Percentiles rank a stretch among this genome's conserved stretches.
Evolutionary conservation across 495 filamentous ascomycete species (phyloP).

Genomic region (Daldinia concentrica): DNA sequence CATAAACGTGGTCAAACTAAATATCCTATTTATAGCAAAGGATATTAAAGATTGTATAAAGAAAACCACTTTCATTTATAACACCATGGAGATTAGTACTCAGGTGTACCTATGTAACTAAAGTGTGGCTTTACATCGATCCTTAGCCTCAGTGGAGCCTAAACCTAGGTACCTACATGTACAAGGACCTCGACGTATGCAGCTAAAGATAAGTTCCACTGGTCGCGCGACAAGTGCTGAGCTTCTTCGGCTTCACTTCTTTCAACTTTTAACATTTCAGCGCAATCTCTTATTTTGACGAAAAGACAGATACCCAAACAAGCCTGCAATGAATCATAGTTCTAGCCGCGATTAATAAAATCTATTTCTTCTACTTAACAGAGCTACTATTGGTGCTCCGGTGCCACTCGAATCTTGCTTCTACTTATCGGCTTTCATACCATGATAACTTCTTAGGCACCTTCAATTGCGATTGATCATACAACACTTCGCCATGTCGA

Average conservation of each 20-base stretch:
- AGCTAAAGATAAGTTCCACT: constrained; percentile 1
- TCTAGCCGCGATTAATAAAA: neutral
- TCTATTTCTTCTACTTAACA: neutral
- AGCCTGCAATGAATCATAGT: neutral
- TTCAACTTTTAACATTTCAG: constrained; percentile 3
- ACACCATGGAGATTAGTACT: too few species aligned
- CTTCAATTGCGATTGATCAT: constrained; percentile 17
- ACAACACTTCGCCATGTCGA: constrained; percentile 62
- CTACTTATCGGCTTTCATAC: neutral
- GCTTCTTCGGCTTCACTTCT: neutral
- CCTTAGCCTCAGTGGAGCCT: neutral
- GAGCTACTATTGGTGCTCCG: neutral
- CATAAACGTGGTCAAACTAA: too few species aligned
- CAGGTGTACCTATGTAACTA: too few species aligned
- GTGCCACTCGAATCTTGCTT: constrained; percentile 2
- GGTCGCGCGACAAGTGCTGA: constrained; percentile 3
- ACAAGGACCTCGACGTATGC: neutral
- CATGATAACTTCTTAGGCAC: constrained; percentile 19
- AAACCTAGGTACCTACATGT: neutral
- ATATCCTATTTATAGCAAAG: too few species aligned
- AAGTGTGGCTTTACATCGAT: too few species aligned
- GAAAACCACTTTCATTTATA: too few species aligned
- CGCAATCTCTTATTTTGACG: neutral
- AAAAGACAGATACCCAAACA: neutral
- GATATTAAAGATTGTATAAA: too few species aligned